Evolutionary conservation across 192 early-diverging fungal species (phyloP), one percentile per base, ranked within the genome.

Genomic region (Rhizophagus clarus): DNA sequence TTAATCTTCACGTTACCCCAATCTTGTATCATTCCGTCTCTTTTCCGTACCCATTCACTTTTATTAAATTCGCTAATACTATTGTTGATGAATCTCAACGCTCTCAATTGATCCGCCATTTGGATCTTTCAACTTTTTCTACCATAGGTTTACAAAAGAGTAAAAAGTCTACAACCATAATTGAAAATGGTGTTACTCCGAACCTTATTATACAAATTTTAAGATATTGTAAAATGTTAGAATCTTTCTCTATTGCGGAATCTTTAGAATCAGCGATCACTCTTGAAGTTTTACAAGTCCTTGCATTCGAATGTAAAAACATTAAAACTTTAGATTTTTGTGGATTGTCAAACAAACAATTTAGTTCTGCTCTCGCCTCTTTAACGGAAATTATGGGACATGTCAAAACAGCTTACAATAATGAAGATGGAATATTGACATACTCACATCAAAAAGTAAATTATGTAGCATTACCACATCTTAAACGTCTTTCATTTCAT

Each of bases 281-380:
- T 24, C 15, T 76, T 47, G 74, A 76, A 61, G 74, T 76, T 22
- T 76, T 76, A 63, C 24, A 62, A 14, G 31, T 31, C n/a, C 61
- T 76, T 9, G 24, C 61, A 14, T 22, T 62, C 37, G 60, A 76
- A 22, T 76, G 60, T 47, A 76, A 32, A 20, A 76, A 76, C 11
- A 26, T 76, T 63, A 76, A 76, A 31, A 62, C 74, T 17, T 14
- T 76, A 9, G 74, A 76, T 63, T 76, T 76, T 62, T 76, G 74
- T 63, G 74, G 74, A 34, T 76, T n/a, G 0, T 76, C 74, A 14
- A 76, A 31, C 24, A 76, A 76, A 76, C 51, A 60, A 40, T 76
- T 76, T 29, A 28, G n/a, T 62, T 24, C 20, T 6, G 74, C 74
- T 29, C 24, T 76, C 9, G 22, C 60, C 8, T 29, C 31, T 8